Conservation (phyloP, 2,329 filamentous ascomycete species). For the Fusarium clavum region DNA sequence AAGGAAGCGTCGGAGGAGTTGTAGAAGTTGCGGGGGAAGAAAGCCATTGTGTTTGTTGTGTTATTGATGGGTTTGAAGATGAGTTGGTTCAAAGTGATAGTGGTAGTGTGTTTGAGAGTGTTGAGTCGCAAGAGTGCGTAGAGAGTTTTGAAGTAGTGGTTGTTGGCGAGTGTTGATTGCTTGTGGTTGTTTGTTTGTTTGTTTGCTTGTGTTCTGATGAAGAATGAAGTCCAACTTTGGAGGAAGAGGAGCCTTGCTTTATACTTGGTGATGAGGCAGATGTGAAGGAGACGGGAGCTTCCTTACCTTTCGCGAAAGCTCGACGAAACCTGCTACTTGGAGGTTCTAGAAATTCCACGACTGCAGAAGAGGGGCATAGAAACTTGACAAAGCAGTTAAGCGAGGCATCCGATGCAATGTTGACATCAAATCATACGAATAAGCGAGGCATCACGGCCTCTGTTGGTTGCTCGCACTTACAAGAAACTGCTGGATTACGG, state of each 20-base stretch:
- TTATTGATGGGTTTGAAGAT: conserved; percentile 39
- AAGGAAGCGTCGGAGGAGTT: conserved; percentile 62
- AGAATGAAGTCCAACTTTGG: conserved; percentile 24
- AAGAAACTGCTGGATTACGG: conserved; percentile 34
- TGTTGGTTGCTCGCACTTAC: conserved; percentile 23
- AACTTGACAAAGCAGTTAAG: conserved; percentile 19
- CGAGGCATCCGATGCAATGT: conserved; percentile 7
- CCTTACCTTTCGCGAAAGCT: conserved; percentile 34
- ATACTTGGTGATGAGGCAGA: conserved; percentile 42
- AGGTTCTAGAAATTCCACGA: conserved; percentile 44
- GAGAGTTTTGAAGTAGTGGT: conserved; percentile 11
- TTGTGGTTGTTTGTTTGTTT: conserved; percentile 35
- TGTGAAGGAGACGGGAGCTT: conserved; percentile 26
- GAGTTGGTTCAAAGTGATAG: conserved; percentile 45
- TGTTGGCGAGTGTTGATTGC: conserved; percentile 15
- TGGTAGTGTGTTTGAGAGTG: conserved; percentile 33
- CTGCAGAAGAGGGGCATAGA: conserved; percentile 14
- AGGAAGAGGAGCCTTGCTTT: conserved; percentile 44
- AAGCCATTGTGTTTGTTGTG: conserved; percentile 63
- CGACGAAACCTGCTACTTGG: conserved; percentile 28
- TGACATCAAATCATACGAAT: conserved; percentile 34
- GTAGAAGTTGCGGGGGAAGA: conserved; percentile 68
- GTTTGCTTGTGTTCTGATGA: conserved; percentile 47
- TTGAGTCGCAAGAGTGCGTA: conserved; percentile 44
- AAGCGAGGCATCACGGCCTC: not conserved